Evolutionary conservation across 441 rosid genomes (phyloP).

Genomic region (Arabidopsis hybrid): DNA sequence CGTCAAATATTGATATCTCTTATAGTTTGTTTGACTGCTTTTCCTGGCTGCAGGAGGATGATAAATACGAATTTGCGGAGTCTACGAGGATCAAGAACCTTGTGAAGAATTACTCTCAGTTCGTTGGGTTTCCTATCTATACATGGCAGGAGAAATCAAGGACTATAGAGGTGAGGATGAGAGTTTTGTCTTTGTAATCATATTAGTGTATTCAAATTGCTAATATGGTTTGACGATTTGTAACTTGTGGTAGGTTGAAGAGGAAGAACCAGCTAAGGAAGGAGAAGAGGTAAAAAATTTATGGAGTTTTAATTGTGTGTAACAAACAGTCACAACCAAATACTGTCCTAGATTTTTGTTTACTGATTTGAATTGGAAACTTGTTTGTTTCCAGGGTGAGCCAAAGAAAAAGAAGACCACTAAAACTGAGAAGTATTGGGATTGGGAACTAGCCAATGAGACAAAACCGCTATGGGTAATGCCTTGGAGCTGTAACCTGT

Average conservation of each 20-base stretch:
- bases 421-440: slow-evolving; percentile 97
- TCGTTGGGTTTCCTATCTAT: slow-evolving; percentile 96
- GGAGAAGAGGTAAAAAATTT: slow-evolving; percentile 76
- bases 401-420: slow-evolving; percentile 81
- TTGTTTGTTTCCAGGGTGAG: slow-evolving; percentile 60
- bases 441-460: slow-evolving; percentile 95
- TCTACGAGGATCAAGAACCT: slow-evolving; percentile 76
- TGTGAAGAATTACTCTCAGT: slow-evolving; percentile 97
- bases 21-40: slow-evolving; percentile 7
- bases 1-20: neutral
- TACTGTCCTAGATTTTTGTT: slow-evolving; percentile 15
- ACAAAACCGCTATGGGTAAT: slow-evolving; percentile 96
- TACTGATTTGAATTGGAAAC: slow-evolving; percentile 24
- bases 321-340: neutral
- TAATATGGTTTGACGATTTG: slow-evolving; percentile 5
- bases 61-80: slow-evolving; percentile 88
- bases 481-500: slow-evolving; percentile 31
- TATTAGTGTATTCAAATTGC: neutral
- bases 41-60: slow-evolving; percentile 71
- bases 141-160: slow-evolving; percentile 96
- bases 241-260: slow-evolving; percentile 75
- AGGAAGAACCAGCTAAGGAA: slow-evolving; percentile 82
- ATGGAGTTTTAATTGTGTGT: neutral
- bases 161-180: slow-evolving; percentile 74
- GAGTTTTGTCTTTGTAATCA: neutral